A percentile compares a stretch with the other conserved stretches of the same genome.
These are phyloP conservation scores for Aethionema arabicum DNA, from an alignment of 345 rosid genomes.

Conservation along the genomic window DNA sequence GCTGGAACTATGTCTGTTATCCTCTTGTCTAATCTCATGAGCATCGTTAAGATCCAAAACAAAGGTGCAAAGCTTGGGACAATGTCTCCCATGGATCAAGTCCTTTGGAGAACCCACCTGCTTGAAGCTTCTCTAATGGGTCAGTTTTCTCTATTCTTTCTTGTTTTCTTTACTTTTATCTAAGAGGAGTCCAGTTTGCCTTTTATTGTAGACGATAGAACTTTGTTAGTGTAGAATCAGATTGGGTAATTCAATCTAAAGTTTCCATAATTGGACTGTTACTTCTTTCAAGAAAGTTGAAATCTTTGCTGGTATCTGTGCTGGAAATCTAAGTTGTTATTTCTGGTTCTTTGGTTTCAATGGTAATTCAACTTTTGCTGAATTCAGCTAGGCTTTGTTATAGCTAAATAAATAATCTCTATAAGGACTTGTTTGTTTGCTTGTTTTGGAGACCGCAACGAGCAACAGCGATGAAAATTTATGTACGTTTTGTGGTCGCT, in stretches of 20 bases:
- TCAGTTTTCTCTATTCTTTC: constrained; percentile 24
- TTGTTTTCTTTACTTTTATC: not conserved
- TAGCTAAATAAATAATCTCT: constrained; percentile 1
- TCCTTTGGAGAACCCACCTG: constrained; percentile 95
- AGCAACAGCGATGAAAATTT: too few relatives aligned
- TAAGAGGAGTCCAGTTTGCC: not conserved
- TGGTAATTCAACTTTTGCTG: constrained; percentile 1
- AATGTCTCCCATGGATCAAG: constrained; percentile 99
- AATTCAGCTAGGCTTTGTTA: constrained; percentile 3
- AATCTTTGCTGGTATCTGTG: constrained; percentile 10
- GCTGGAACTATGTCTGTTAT: constrained; percentile 91
- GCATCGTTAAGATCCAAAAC: constrained; percentile 91
- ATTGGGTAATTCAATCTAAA: not conserved
- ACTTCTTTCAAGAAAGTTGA: constrained; percentile 2
- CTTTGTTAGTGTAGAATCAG: not conserved
- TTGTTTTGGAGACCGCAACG: too few relatives aligned
- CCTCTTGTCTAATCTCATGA: constrained; percentile 76
- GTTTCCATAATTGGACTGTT: not conserved
- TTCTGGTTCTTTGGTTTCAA: not conserved
- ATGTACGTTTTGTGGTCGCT: too few relatives aligned
- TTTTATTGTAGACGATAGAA: not conserved
- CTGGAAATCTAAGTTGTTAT: constrained; percentile 2
- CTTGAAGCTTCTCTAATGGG: constrained; percentile 97
- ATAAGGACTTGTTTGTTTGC: too few relatives aligned
- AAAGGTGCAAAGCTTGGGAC: constrained; percentile 97